Conservation (phyloP, 148 eudicot genomes). For the Dianthus caryophyllus region DNA sequence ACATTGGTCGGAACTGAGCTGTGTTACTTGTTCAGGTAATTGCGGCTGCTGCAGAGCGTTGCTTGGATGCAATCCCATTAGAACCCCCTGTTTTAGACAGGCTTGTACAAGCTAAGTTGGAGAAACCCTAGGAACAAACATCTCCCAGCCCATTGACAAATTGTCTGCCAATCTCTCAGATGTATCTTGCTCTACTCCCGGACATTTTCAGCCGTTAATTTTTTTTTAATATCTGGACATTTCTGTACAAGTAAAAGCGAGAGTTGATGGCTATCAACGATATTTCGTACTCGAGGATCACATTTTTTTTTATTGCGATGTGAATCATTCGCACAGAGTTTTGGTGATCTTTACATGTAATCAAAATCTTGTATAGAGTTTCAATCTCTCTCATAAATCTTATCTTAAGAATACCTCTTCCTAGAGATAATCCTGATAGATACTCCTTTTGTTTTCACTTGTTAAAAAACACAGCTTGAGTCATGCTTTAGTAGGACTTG, state of each 20-base stretch:
- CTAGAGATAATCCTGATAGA: too few species aligned
- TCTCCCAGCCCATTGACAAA: constrained; percentile 20
- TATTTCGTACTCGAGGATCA: neutral
- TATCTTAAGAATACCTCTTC: too few species aligned
- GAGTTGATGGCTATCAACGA: neutral
- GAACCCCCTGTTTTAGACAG: constrained; percentile 83
- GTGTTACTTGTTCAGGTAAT: constrained; percentile 52
- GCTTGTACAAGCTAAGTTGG: constrained; percentile 75
- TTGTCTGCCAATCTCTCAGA: neutral
- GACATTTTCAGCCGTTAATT: too few species aligned
- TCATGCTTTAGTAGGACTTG: too few species aligned
- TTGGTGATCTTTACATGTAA: neutral
- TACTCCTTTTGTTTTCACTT: too few species aligned
- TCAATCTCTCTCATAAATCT: too few species aligned
- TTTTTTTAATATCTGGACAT: neutral
- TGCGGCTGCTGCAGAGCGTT: constrained; percentile 78
- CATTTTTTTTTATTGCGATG: neutral
- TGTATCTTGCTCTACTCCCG: too few species aligned
- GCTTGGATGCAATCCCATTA: constrained; percentile 78
- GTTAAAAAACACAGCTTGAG: too few species aligned
- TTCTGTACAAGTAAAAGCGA: neutral
- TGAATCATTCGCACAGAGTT: neutral
- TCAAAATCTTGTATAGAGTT: too few species aligned
- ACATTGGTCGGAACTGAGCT: neutral
- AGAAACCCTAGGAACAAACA: constrained; percentile 49